Evolutionary conservation across 1,284 basidiomycete genomes (phyloP).

Genomic region (Malassezia restricta): DNA sequence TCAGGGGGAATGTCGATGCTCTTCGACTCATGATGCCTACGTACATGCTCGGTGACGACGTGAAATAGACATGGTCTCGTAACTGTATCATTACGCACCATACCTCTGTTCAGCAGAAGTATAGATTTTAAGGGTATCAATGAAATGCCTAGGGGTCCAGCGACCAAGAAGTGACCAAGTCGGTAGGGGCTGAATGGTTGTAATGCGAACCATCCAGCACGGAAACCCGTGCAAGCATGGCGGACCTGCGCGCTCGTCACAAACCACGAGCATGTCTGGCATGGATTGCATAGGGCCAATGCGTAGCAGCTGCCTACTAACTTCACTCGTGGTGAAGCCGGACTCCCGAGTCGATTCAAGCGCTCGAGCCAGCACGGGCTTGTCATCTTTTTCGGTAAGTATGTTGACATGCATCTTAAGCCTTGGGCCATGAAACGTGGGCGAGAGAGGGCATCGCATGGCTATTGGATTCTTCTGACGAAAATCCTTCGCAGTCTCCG

Average conservation of each 20-base stretch:
- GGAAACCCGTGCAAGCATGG: conserved; percentile 12
- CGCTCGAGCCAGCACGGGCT: neutral
- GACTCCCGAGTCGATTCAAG: neutral
- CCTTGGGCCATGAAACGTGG: too few species aligned
- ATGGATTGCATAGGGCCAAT: neutral
- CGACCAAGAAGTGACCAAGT: neutral
- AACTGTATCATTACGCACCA: conserved; percentile 5
- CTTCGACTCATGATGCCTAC: conserved; percentile 13
- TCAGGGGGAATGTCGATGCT: conserved; percentile 22
- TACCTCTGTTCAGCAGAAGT: conserved; percentile 6
- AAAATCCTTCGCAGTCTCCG: too few species aligned
- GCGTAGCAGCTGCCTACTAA: neutral
- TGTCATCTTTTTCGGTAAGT: conserved; percentile 5
- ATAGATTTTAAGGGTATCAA: conserved; percentile 12
- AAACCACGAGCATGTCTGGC: conserved; percentile 9
- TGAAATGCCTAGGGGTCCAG: conserved; percentile 7
- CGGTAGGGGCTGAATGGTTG: conserved; percentile 1
- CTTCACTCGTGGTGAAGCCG: neutral
- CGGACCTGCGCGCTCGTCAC: neutral
- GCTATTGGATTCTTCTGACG: too few species aligned
- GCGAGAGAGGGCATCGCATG: too few species aligned
- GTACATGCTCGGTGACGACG: neutral
- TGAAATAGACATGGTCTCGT: neutral
- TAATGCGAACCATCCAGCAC: conserved; percentile 6
- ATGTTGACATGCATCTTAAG: conserved; percentile 4